phyloP scores from a whole-genome alignment of 1,284 basidiomycete species.

The Golubevia sp. region DNA sequence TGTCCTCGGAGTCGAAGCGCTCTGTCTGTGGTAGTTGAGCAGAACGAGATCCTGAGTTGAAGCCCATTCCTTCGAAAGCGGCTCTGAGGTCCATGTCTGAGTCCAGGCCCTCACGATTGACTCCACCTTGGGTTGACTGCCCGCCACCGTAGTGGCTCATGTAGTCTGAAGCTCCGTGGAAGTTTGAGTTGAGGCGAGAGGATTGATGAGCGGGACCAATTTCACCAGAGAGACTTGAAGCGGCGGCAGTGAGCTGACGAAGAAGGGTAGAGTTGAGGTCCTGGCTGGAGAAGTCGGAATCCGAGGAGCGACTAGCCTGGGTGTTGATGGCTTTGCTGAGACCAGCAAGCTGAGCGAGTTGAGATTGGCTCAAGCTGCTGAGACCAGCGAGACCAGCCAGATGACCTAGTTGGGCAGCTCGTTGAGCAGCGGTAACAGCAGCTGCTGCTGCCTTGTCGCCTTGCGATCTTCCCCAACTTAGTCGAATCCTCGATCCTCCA shows the following conservation, averaged over 20 bases:
- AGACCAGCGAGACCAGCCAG: slow-evolving; percentile 35
- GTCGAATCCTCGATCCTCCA: slow-evolving; percentile 77
- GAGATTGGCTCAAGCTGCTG: slow-evolving; percentile 30
- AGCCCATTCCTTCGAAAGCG: not conserved
- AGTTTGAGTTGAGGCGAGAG: not conserved
- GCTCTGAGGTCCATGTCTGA: not conserved
- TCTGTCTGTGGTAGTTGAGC: not conserved
- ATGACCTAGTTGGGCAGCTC: slow-evolving; percentile 39
- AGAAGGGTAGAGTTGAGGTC: not conserved
- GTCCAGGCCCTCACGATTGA: not conserved
- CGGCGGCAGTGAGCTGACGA: not conserved
- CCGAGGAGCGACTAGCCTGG: no score
- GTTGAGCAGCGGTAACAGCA: slow-evolving; percentile 35
- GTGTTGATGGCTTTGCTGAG: slow-evolving; percentile 34
- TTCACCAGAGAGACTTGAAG: not conserved
- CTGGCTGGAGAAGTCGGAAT: no score
- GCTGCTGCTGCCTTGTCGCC: slow-evolving; percentile 58
- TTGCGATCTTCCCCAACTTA: slow-evolving; percentile 80
- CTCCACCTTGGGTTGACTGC: not conserved
- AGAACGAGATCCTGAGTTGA: not conserved
- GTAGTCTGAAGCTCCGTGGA: not conserved
- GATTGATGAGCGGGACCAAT: not conserved
- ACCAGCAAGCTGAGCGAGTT: slow-evolving; percentile 37
- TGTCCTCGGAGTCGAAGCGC: not conserved
- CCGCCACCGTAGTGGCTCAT: not conserved